These are phyloP conservation scores for Sporothrix brunneoviolacea DNA, from an alignment of 2,329 filamentous ascomycete genomes.

Conservation along the genomic window DNA sequence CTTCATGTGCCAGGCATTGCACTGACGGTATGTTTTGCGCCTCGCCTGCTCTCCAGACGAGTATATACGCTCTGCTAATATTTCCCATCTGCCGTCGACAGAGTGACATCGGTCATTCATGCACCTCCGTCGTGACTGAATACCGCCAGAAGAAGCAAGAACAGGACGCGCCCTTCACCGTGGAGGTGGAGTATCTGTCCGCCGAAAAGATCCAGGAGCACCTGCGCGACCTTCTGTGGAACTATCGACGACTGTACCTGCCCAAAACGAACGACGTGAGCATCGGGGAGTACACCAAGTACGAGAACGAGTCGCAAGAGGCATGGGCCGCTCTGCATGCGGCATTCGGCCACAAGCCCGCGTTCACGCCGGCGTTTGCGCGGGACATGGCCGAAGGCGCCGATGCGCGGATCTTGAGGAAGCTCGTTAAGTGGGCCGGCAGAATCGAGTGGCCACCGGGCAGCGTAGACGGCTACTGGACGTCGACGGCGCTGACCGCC, in stretches of 20 bases:
- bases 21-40: conserved; percentile 15
- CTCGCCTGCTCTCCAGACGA: not conserved
- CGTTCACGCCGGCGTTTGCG: conserved; percentile 21
- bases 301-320: conserved; percentile 29
- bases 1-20: conserved; percentile 26
- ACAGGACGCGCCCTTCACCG: conserved; percentile 23
- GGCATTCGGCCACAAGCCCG: conserved; percentile 25
- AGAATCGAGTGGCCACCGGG: conserved; percentile 26
- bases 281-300: conserved; percentile 22
- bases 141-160: conserved; percentile 25
- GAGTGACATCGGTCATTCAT: conserved; percentile 28
- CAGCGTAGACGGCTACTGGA: conserved; percentile 23
- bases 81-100: not conserved
- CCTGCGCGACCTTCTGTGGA: conserved; percentile 27
- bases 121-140: conserved; percentile 30
- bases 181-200: conserved; percentile 29
- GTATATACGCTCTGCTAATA: not conserved
- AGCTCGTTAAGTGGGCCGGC: conserved; percentile 24
- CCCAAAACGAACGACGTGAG: conserved; percentile 18
- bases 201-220: conserved; percentile 22
- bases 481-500: conserved; percentile 24
- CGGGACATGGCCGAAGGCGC: conserved; percentile 25
- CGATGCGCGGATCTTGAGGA: conserved; percentile 19
- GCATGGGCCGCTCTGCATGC: conserved; percentile 34
- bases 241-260: conserved; percentile 26